These are phyloP conservation scores for Leishmania arabica DNA, from an alignment of 208 protist genomes.

Conservation along the genomic window DNA sequence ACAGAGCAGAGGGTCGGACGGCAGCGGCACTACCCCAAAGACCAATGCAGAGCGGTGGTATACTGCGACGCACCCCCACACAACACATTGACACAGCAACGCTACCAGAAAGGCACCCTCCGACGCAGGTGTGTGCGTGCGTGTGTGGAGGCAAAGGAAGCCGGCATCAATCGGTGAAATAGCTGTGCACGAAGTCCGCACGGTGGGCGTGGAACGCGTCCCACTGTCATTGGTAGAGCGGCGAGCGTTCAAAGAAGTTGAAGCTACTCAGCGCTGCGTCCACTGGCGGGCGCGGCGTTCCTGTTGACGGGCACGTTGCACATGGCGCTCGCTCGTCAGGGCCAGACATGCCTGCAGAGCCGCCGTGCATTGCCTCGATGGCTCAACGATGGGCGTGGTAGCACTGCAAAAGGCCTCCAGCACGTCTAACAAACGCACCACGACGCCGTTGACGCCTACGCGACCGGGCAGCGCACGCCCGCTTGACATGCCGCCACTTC, in stretches of 20 bases:
- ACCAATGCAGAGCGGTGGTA: not conserved
- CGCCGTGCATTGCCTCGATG: constrained; percentile 1
- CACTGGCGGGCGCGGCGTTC: not conserved
- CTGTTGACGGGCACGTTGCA: not conserved
- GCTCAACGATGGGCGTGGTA: constrained; percentile 7
- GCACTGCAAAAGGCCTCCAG: constrained; percentile 23
- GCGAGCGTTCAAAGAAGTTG: constrained; percentile 26
- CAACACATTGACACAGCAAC: not conserved
- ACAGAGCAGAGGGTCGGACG: not conserved
- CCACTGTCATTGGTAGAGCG: constrained; percentile 14
- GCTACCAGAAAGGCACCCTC: not conserved
- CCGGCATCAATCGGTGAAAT: not conserved
- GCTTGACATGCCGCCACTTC: not conserved
- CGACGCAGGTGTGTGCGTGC: not conserved
- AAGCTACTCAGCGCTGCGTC: not conserved
- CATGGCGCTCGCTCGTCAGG: not conserved
- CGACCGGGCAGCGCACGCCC: not conserved
- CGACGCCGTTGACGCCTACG: not conserved
- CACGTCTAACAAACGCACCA: constrained; percentile 4
- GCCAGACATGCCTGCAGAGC: not conserved
- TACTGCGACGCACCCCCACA: not conserved
- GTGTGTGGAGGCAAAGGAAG: not conserved
- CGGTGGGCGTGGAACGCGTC: constrained; percentile 19
- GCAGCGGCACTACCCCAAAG: not conserved
- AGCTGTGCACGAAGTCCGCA: not conserved